Conservation (phyloP, 2,329 filamentous ascomycete genomes). For the Aspergillus flavus region DNA sequence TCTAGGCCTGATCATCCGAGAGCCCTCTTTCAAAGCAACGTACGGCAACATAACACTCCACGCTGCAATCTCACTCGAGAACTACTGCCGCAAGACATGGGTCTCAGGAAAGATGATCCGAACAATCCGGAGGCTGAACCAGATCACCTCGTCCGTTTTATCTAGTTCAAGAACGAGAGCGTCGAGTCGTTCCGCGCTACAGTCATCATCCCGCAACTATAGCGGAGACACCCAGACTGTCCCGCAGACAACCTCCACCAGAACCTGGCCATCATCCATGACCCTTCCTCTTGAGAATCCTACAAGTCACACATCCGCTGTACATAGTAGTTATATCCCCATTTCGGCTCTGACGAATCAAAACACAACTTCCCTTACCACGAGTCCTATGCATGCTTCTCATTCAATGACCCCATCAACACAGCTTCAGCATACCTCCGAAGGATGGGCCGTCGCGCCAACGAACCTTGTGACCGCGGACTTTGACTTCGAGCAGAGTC, state of each 20-base stretch:
- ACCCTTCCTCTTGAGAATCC: background rate
- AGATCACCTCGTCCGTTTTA: slow-evolving; percentile 12
- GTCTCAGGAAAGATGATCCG: slow-evolving; percentile 24
- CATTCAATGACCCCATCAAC: background rate
- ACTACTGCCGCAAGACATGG: slow-evolving; percentile 27
- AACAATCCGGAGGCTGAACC: slow-evolving; percentile 20
- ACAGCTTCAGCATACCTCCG: background rate
- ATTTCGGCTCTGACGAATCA: background rate
- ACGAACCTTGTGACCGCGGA: background rate
- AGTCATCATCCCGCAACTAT: background rate
- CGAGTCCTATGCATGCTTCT: background rate
- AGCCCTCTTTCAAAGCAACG: slow-evolving; percentile 16
- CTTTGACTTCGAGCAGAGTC: slow-evolving; percentile 8
- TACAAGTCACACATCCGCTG: background rate
- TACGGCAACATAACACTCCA: slow-evolving; percentile 19
- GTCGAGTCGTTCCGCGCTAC: background rate
- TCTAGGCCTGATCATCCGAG: slow-evolving; percentile 23
- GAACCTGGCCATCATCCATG: background rate
- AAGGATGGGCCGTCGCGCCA: background rate
- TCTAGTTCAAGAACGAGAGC: background rate
- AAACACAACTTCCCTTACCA: background rate
- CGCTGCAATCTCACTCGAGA: slow-evolving; percentile 17
- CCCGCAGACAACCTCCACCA: background rate
- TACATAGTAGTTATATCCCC: background rate
- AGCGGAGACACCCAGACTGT: background rate